These are phyloP conservation scores for Stephania yunnanensis DNA, from an alignment of 164 flowering plant genomes.

Conservation along the genomic window DNA sequence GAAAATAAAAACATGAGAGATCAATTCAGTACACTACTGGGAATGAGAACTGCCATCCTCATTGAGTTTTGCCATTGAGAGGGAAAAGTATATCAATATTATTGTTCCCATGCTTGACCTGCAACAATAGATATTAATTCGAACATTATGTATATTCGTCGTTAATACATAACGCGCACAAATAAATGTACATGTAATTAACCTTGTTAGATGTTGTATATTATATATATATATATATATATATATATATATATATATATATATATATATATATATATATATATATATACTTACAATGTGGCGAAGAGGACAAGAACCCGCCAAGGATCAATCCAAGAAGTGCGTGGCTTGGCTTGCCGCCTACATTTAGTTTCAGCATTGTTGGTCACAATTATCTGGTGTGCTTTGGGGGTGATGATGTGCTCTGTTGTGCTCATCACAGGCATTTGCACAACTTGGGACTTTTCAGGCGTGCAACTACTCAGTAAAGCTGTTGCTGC, in stretches of 20 bases:
- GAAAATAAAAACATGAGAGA: background rate
- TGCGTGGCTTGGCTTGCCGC: constrained; percentile 40
- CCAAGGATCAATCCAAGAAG: constrained; percentile 57
- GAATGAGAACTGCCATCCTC: constrained; percentile 1
- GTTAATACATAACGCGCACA: too few species aligned
- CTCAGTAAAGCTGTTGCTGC: constrained; percentile 25
- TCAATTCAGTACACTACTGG: background rate
- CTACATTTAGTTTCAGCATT: constrained; percentile 19
- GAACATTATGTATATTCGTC: too few species aligned
- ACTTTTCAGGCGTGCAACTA: constrained; percentile 38
- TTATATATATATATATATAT: too few species aligned
- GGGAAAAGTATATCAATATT: constrained; percentile 68
- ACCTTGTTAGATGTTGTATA: too few species aligned
- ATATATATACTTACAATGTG: constrained; percentile 51
- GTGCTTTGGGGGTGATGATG: constrained; percentile 24
- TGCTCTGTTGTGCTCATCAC: constrained; percentile 29
- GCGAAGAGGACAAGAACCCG: constrained; percentile 68
- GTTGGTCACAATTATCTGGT: constrained; percentile 38
- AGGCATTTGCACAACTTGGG: constrained; percentile 7
- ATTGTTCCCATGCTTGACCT: constrained; percentile 85
- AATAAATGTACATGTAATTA: too few species aligned
- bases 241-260: too few species aligned
- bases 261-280: too few species aligned
- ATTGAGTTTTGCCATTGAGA: constrained; percentile 38
- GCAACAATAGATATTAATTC: constrained; percentile 8